A percentile compares a stretch with the other conserved stretches of the same genome.
Evolutionary conservation across 2,329 filamentous ascomycete species (phyloP).

Genomic region (Orbilia oligospora): DNA sequence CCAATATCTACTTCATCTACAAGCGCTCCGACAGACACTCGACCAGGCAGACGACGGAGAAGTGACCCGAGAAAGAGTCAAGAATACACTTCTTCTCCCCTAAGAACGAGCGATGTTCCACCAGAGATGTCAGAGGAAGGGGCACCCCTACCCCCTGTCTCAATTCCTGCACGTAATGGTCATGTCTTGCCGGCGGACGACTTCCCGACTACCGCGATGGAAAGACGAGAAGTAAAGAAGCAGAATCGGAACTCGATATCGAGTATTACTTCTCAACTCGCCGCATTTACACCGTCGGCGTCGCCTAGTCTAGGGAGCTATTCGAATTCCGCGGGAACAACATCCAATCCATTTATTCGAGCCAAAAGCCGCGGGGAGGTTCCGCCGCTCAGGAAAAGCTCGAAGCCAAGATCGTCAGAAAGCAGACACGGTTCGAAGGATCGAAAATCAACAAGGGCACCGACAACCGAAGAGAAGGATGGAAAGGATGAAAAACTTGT

Average conservation of each 20-base stretch:
- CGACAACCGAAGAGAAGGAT: slow-evolving; percentile 23
- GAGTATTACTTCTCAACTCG: slow-evolving; percentile 46
- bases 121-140: slow-evolving; percentile 58
- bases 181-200: slow-evolving; percentile 26
- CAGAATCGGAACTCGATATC: slow-evolving; percentile 56
- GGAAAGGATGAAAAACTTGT: slow-evolving; percentile 72
- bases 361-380: slow-evolving; percentile 49
- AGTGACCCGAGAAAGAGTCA: slow-evolving; percentile 54
- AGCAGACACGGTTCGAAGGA: slow-evolving; percentile 61
- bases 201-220: slow-evolving; percentile 11
- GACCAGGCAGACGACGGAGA: slow-evolving; percentile 48
- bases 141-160: slow-evolving; percentile 38
- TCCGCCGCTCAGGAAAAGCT: slow-evolving; percentile 55
- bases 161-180: slow-evolving; percentile 36
- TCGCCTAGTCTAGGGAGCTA: slow-evolving; percentile 56
- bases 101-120: slow-evolving; percentile 56
- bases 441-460: slow-evolving; percentile 31
- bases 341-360: slow-evolving; percentile 58
- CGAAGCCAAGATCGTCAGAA: slow-evolving; percentile 65
- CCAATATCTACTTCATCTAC: slow-evolving; percentile 31
- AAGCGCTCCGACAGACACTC: slow-evolving; percentile 24
- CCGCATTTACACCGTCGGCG: slow-evolving; percentile 38
- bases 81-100: slow-evolving; percentile 55
- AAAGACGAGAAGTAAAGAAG: slow-evolving; percentile 38
- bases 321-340: slow-evolving; percentile 54